A percentile compares a stretch with the other conserved stretches of the same genome.
Evolutionary conservation across 2,329 filamentous ascomycete genomes (phyloP).

Genomic region (Aspergillus puulaauensis): DNA sequence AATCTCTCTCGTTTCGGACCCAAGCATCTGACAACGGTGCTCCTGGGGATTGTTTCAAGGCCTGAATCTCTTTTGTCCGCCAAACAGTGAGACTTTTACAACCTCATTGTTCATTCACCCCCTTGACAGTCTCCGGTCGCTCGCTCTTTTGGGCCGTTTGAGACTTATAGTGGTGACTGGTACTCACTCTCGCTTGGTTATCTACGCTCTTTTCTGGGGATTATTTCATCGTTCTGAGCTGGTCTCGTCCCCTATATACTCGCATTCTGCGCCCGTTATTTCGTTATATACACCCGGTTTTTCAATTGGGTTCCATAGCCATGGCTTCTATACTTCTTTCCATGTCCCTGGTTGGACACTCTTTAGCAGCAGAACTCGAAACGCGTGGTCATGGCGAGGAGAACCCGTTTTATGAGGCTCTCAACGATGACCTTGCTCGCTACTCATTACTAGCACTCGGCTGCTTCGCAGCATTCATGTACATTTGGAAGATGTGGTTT

Average conservation of each 20-base stretch:
- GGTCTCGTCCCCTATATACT: constrained; percentile 27
- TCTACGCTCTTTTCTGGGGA: constrained; percentile 1
- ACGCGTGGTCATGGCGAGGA: constrained; percentile 22
- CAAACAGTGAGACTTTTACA: constrained; percentile 1
- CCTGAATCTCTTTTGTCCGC: not conserved
- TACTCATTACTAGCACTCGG: constrained; percentile 66
- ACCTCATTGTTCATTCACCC: constrained; percentile 11
- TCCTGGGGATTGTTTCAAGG: not conserved
- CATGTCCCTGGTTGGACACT: constrained; percentile 30
- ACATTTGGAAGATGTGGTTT: constrained; percentile 65
- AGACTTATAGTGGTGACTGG: not conserved
- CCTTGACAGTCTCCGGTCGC: not conserved
- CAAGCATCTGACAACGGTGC: not conserved
- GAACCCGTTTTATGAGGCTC: constrained; percentile 26
- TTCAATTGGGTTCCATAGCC: constrained; percentile 1
- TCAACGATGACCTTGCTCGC: constrained; percentile 58
- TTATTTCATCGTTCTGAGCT: constrained; percentile 23
- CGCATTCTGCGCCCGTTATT: not conserved
- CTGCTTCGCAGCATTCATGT: constrained; percentile 60
- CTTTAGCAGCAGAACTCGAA: constrained; percentile 26
- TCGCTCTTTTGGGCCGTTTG: not conserved
- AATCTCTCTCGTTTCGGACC: not conserved
- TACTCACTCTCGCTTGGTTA: not conserved
- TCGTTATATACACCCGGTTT: not conserved
- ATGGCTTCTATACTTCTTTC: constrained; percentile 25